Base-by-base conservation (phyloP, 441 rosid genomes). In the Arabidopsis lyrata region DNA sequence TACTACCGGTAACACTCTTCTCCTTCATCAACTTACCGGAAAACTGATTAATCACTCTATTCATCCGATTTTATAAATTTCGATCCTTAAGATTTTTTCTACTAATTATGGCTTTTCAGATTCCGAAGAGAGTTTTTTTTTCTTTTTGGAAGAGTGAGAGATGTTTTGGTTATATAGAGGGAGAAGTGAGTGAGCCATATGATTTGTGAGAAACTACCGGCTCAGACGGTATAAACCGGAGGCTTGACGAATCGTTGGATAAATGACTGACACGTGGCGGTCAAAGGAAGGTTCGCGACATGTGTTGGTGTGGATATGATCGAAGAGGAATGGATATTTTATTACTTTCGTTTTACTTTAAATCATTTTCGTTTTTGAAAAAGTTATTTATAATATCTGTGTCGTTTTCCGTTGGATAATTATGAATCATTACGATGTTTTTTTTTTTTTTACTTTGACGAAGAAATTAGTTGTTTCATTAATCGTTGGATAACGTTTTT, bases 1-100 rank as follows among this genome's bases (percentile, higher is more conserved):
- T 35, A 7, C 9, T 20, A 6, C 71, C 75, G 22, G 75, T 82
- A 1, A 81, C 50, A 38, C 76, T 82, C 70, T 84, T 91, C 0
- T 88, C 97, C 72, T 83, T 87, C 85, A 82, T 66, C 66, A 64
- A 65, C 78, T 81, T 81, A 81, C 66, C 54, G n/a, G 79, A 74
- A 36, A 71, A 77, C 72, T 81, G 90, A 63, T 6, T 77, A 63
- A 76, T 14, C 35, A 63, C 56, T 68, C 83, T 83, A 63, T 83
- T 81, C 77, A 64, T 63, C 14, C 32, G 78, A 48, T 79, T 42
- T 0, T 8, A 11, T 1, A 53, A 8, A 16, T 66, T 53, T 36
- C 4, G 36, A 27, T 65, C 2, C 14, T 50, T 12, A 0, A 12
- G 5, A 44, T 7, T 5, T 7, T 8, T 55, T 3, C 27, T 5